Evolutionary conservation across 2,329 filamentous ascomycete genomes (phyloP).

Genomic region (Alternaria sp.): DNA sequence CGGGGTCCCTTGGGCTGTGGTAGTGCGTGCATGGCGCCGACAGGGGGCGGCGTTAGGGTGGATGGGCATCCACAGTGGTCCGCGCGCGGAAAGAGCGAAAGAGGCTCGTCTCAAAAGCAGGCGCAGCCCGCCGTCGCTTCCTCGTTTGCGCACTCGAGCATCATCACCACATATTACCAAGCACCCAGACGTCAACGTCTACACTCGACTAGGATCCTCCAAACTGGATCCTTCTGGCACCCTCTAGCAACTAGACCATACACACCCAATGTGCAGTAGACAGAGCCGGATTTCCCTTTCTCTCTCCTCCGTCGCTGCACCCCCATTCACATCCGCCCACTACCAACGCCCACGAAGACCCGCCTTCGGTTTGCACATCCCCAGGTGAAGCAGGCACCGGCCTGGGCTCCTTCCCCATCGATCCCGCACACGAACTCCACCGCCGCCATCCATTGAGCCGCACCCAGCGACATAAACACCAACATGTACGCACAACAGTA

Average conservation of each 20-base stretch:
- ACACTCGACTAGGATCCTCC: constrained; percentile 20
- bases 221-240: constrained; percentile 46
- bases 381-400: constrained; percentile 44
- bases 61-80: constrained; percentile 19
- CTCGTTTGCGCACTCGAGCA: constrained; percentile 23
- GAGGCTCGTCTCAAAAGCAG: constrained; percentile 27
- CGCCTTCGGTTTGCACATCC: constrained; percentile 38
- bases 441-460: constrained; percentile 1
- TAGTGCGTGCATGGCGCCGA: constrained; percentile 25
- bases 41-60: constrained; percentile 18
- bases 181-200: constrained; percentile 33
- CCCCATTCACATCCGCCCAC: constrained; percentile 28
- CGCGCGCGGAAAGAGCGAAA: constrained; percentile 20
- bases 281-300: constrained; percentile 36
- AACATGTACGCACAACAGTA: constrained; percentile 43
- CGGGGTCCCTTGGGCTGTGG: constrained; percentile 25
- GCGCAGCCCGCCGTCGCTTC: constrained; percentile 26
- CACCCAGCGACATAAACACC: constrained; percentile 13
- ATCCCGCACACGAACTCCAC: constrained; percentile 4
- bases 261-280: constrained; percentile 47
- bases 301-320: constrained; percentile 42
- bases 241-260: constrained; percentile 19
- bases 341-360: constrained; percentile 27
- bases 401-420: constrained; percentile 29
- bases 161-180: constrained; percentile 34